Conservation (phyloP, 768 basidiomycete genomes). For the Galerina sulciceps region DNA sequence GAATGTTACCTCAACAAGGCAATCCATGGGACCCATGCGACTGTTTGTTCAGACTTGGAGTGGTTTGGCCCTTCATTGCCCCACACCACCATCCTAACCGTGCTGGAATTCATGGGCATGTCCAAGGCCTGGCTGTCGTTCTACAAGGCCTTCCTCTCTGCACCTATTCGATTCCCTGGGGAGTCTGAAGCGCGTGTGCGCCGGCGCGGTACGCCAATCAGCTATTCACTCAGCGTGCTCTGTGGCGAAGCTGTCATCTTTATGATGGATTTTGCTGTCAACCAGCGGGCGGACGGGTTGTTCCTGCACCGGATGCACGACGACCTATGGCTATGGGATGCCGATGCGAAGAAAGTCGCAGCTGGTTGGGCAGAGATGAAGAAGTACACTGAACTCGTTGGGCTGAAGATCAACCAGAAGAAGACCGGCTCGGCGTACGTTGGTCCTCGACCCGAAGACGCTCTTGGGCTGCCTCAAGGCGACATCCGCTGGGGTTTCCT, state of each 20-base stretch:
- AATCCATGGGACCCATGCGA: slow-evolving; percentile 36
- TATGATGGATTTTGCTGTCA: slow-evolving; percentile 52
- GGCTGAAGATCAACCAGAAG: slow-evolving; percentile 42
- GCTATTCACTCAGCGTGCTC: slow-evolving; percentile 42
- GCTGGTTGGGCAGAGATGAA: slow-evolving; percentile 47
- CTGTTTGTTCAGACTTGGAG: slow-evolving; percentile 45
- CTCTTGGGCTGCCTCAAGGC: slow-evolving; percentile 31
- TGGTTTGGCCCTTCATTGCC: slow-evolving; percentile 49
- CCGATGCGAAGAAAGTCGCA: slow-evolving; percentile 33
- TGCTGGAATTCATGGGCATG: slow-evolving; percentile 44
- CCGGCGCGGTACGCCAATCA: slow-evolving; percentile 46
- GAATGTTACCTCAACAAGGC: slow-evolving; percentile 43
- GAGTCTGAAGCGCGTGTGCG: slow-evolving; percentile 35
- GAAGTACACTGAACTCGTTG: slow-evolving; percentile 41
- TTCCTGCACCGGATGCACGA: slow-evolving; percentile 51
- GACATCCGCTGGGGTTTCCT: slow-evolving; percentile 46
- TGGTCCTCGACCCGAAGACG: slow-evolving; percentile 15
- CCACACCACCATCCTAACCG: slow-evolving; percentile 41
- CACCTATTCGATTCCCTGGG: slow-evolving; percentile 37
- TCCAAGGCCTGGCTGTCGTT: slow-evolving; percentile 37
- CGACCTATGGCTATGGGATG: slow-evolving; percentile 49
- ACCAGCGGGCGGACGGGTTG: slow-evolving; percentile 43
- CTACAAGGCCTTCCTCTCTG: slow-evolving; percentile 37
- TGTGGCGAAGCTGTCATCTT: slow-evolving; percentile 47
- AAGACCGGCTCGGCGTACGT: slow-evolving; percentile 48